A percentile compares a stretch with the other conserved stretches of the same genome.
Conservation (phyloP, 305 asterid genomes). For the Solanum aculeatissimum region DNA sequence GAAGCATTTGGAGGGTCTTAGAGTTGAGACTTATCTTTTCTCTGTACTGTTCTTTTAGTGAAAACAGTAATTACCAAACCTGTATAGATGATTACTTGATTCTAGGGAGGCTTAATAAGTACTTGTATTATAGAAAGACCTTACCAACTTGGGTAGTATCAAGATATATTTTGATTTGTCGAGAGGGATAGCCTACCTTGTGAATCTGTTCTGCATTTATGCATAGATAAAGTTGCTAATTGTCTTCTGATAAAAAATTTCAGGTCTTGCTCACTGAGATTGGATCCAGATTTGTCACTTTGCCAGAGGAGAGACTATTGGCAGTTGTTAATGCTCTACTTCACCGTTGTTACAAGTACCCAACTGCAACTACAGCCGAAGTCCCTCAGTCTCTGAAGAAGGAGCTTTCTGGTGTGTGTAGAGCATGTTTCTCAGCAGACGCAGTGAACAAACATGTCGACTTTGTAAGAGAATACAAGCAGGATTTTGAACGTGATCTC, state of each 20-base stretch:
- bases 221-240: background rate
- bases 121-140: background rate
- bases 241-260: background rate
- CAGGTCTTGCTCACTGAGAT: conserved; percentile 95
- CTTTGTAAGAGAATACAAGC: conserved; percentile 96
- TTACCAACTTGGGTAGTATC: background rate
- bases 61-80: background rate
- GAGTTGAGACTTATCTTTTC: background rate
- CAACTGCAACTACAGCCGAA: conserved; percentile 98
- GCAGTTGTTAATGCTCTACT: conserved; percentile 99
- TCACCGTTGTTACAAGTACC: conserved; percentile 99
- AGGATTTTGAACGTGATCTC: conserved; percentile 96
- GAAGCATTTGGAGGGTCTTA: background rate
- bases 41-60: background rate
- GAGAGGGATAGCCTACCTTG: background rate
- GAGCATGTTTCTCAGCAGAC: conserved; percentile 99
- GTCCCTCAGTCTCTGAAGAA: conserved; percentile 97
- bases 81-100: background rate
- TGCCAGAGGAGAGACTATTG: conserved; percentile 96
- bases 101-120: background rate
- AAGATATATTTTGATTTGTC: background rate
- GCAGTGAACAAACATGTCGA: conserved; percentile 99
- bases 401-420: conserved; percentile 99
- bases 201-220: background rate
- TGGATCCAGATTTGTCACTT: conserved; percentile 92